Percentiles rank a stretch among this genome's conserved stretches.
Evolutionary conservation across 192 early-diverging fungal genomes (phyloP).

Genomic region (Coemansia sp.): DNA sequence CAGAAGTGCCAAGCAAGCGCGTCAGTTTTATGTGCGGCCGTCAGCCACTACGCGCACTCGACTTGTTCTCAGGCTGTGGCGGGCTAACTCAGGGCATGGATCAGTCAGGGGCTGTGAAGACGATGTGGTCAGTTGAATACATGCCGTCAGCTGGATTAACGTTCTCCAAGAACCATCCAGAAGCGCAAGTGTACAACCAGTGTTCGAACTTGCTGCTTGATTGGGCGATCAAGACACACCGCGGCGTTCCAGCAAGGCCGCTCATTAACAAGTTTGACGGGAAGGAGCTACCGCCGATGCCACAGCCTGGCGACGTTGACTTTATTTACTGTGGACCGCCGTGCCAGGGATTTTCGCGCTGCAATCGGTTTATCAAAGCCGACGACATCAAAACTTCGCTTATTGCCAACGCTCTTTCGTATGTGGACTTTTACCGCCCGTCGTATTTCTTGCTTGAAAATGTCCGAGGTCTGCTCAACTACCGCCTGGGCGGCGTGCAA

Average conservation of each 20-base stretch:
- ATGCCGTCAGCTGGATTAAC: constrained; percentile 58
- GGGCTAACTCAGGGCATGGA: constrained; percentile 68
- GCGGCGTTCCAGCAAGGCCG: constrained; percentile 28
- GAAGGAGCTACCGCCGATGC: constrained; percentile 54
- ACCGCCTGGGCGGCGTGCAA: constrained; percentile 61
- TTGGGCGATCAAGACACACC: constrained; percentile 60
- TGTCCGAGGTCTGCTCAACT: constrained; percentile 61
- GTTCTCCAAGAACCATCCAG: constrained; percentile 64
- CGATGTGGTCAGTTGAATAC: constrained; percentile 65
- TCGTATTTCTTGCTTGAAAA: constrained; percentile 69
- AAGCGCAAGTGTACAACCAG: constrained; percentile 60
- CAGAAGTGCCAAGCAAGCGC: background rate
- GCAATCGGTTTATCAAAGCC: constrained; percentile 61
- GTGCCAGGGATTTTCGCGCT: constrained; percentile 68
- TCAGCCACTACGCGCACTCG: constrained; percentile 56
- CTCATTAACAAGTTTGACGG: constrained; percentile 47
- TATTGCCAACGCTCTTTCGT: constrained; percentile 63
- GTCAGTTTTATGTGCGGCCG: constrained; percentile 32
- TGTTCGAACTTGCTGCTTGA: constrained; percentile 63
- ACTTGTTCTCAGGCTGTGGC: constrained; percentile 72
- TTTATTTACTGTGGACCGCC: constrained; percentile 76
- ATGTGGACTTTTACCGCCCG: constrained; percentile 70
- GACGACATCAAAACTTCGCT: constrained; percentile 68
- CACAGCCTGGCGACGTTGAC: constrained; percentile 61
- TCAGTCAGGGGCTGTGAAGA: constrained; percentile 58